These are phyloP conservation scores for Ormosia emarginata DNA, from an alignment of 306 rosid species.

Conservation along the genomic window DNA sequence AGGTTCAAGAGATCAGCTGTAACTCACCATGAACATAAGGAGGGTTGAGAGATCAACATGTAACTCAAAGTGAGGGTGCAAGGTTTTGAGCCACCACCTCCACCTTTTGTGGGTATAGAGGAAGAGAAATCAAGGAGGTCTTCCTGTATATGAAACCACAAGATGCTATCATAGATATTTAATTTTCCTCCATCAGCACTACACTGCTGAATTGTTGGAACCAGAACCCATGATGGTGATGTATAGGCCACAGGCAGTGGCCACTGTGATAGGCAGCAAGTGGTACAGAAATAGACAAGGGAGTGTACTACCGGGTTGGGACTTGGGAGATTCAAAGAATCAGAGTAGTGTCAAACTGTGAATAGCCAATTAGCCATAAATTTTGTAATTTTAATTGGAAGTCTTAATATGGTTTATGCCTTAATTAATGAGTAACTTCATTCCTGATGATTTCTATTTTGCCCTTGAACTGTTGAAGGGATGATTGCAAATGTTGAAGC, in stretches of 20 bases:
- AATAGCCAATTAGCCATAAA: neutral
- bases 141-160: constrained; percentile 49
- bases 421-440: neutral
- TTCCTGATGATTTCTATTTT: neutral
- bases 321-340: constrained; percentile 21
- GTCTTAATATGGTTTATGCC: neutral
- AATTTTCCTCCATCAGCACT: constrained; percentile 43
- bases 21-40: neutral
- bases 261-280: constrained; percentile 18
- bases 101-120: constrained; percentile 46
- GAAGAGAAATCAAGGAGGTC: constrained; percentile 47
- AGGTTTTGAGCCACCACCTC: constrained; percentile 35
- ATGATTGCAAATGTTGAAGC: too few species aligned
- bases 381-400: neutral
- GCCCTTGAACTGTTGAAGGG: neutral
- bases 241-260: constrained; percentile 23
- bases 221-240: constrained; percentile 33
- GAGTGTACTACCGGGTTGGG: neutral
- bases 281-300: constrained; percentile 49
- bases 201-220: constrained; percentile 33
- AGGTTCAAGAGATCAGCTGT: constrained; percentile 47
- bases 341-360: neutral
- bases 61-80: constrained; percentile 51
- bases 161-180: constrained; percentile 75
- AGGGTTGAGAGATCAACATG: constrained; percentile 40